A percentile compares a stretch with the other conserved stretches of the same genome.
Conservation (phyloP, 768 basidiomycete species). For the Pilatotrama ljubarskyi region DNA sequence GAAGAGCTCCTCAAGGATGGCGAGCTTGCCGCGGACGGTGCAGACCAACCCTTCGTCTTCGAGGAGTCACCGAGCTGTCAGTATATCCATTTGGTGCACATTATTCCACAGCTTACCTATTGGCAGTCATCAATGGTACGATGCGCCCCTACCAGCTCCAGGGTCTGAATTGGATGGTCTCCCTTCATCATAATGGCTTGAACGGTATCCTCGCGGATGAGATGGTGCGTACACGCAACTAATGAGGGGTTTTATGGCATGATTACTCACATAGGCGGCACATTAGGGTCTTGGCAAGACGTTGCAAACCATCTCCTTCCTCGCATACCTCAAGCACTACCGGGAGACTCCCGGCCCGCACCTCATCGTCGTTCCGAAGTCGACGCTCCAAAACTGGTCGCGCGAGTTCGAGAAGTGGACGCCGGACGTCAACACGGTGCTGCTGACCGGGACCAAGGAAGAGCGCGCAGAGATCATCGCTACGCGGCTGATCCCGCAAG, state of each 20-base stretch:
- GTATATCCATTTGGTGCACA: not conserved
- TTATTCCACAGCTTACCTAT: not conserved
- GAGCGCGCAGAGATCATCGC: conserved; percentile 84
- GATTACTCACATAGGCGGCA: not conserved
- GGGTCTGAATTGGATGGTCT: conserved; percentile 97
- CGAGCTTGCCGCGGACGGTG: conserved; percentile 74
- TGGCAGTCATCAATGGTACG: conserved; percentile 76
- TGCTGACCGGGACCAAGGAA: conserved; percentile 86
- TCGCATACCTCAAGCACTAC: conserved; percentile 90
- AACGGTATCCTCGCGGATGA: conserved; percentile 98
- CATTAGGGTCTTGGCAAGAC: conserved; percentile 94
- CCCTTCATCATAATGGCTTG: conserved; percentile 92
- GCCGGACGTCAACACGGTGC: conserved; percentile 78
- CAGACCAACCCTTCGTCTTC: conserved; percentile 91
- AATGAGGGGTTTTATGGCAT: not conserved
- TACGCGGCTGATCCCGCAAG: conserved; percentile 74
- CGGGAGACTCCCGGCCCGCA: conserved; percentile 78
- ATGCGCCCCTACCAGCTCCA: conserved; percentile 97
- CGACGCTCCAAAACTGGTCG: conserved; percentile 95
- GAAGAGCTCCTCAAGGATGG: conserved; percentile 91
- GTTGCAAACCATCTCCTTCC: conserved; percentile 95
- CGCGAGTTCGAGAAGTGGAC: conserved; percentile 94
- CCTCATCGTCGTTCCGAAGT: conserved; percentile 97
- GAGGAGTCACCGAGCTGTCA: conserved; percentile 91
- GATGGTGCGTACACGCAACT: conserved; percentile 54